Evolutionary conservation across 371 early-diverging fungal species (phyloP).

Genomic region (Mortierella sp.): DNA sequence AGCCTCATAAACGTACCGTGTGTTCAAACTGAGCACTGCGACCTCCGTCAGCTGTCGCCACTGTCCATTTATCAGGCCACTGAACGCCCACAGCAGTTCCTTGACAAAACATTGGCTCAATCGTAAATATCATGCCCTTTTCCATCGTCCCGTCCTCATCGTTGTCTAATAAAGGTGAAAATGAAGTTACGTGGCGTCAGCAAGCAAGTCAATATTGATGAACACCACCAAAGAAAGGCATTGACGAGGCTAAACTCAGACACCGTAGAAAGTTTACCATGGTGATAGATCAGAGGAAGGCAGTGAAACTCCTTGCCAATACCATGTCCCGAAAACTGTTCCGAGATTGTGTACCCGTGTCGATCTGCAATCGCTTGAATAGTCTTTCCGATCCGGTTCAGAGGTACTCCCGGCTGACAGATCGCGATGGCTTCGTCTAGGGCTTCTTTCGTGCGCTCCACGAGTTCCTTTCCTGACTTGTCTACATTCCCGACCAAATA

Average conservation of each 20-base stretch:
- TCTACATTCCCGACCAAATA: conserved; percentile 89
- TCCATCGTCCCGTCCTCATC: conserved; percentile 75
- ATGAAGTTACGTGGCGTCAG: neutral
- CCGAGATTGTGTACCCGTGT: conserved; percentile 76
- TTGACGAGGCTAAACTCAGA: neutral
- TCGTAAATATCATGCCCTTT: conserved; percentile 88
- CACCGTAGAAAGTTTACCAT: conserved; percentile 56
- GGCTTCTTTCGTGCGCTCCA: conserved; percentile 78
- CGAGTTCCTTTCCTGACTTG: conserved; percentile 70
- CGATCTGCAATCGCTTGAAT: conserved; percentile 73
- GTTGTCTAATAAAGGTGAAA: conserved; percentile 57
- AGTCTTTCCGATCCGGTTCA: conserved; percentile 79
- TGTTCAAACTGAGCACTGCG: conserved; percentile 95
- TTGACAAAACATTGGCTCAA: conserved; percentile 91
- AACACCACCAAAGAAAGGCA: neutral
- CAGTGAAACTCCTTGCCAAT: conserved; percentile 82
- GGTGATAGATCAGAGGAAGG: conserved; percentile 73
- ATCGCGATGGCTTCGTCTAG: conserved; percentile 81
- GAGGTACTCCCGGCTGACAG: conserved; percentile 83
- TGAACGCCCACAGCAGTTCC: conserved; percentile 76
- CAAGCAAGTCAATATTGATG: neutral
- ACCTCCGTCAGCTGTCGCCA: conserved; percentile 84
- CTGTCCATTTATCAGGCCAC: conserved; percentile 95
- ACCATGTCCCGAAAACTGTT: conserved; percentile 92
- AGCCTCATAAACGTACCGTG: conserved; percentile 59